Percentiles rank a stretch among this genome's conserved stretches.
Conservation (phyloP, 2,329 filamentous ascomycete genomes). For the Penicillium sp. region DNA sequence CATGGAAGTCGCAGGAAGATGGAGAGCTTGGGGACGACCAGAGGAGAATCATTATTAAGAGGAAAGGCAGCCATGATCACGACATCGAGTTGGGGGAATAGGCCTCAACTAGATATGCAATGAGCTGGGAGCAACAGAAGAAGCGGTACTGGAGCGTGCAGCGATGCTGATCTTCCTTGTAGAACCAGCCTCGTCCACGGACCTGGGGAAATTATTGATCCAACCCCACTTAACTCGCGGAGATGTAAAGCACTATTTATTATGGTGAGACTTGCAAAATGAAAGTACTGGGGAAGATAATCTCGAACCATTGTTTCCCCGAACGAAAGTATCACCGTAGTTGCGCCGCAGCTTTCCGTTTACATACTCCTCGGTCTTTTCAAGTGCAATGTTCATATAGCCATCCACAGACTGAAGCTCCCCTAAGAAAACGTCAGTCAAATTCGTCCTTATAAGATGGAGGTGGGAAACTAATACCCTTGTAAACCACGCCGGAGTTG, state of each 20-base stretch:
- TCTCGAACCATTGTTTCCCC: conserved; percentile 85
- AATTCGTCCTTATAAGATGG: neutral
- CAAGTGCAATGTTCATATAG: conserved; percentile 99
- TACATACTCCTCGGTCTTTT: conserved; percentile 90
- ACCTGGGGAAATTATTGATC: neutral
- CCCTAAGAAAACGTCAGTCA: conserved; percentile 53
- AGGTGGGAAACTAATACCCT: conserved; percentile 60
- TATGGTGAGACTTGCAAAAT: neutral
- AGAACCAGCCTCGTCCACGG: neutral
- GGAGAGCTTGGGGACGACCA: neutral
- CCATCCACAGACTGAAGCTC: conserved; percentile 96
- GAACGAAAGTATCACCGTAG: conserved; percentile 92
- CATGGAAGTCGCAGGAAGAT: neutral
- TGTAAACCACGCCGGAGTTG: conserved; percentile 98
- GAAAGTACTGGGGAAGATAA: neutral
- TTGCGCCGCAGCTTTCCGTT: conserved; percentile 77
- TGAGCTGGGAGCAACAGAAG: neutral
- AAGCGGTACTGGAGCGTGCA: neutral
- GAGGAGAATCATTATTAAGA: neutral
- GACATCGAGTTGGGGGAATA: neutral
- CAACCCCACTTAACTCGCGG: conserved; percentile 27
- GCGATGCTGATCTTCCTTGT: neutral
- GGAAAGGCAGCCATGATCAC: neutral
- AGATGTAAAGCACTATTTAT: conserved; percentile 40
- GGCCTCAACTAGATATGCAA: neutral